Evolutionary conservation across 2,329 filamentous ascomycete genomes (phyloP), one percentile per base, ranked within the genome.

Genomic region (Ceratocystis smalleyi): DNA sequence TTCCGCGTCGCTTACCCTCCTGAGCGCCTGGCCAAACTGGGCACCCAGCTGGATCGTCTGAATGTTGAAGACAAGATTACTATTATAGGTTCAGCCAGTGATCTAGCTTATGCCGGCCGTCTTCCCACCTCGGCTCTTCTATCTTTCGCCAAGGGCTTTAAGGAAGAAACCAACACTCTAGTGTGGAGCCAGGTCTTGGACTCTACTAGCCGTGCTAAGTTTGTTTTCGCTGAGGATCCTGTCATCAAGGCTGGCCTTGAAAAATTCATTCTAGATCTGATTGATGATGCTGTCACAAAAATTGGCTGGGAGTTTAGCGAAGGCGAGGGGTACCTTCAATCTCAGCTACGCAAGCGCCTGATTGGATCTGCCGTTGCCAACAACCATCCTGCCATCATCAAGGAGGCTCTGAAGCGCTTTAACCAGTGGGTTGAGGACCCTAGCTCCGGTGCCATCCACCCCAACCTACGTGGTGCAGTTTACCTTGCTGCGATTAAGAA

Each of bases 1-100:
- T 97, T 95, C 77, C 84, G 91, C 67, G 94, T 92, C 60, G 96
- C 95, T 75, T 95, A 97, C 72, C 90, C 94, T 4, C 85, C 89
- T n/a, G 79, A 83, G 68, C 85, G 92, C 59, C 81, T 99, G 49
- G 83, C 82, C 47, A 90, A 90, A 75, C 84, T 99, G 27, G 88
- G 89, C 65, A 81, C 84, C 63, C 85, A 89, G 69, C 85, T 91
- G 17, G 81, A 88, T 69, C 84, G 85, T 69, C 80, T 99, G 27
- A 88, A 81, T 68, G 85, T 87, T 5, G 84, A 92, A 72, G 94
- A 99, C 76, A 95, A 94, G 78, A 96, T 97, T 70, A 89, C 90
- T 49, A 83, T 96, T 62, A 83, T 96, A 66, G 91, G 89, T 67
- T 95, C 96, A 70, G 90, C 92, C 22, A 88, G 88, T 59, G 91